Conservation (phyloP, 768 basidiomycete genomes). For the Trichaptum fuscoviolaceum region DNA sequence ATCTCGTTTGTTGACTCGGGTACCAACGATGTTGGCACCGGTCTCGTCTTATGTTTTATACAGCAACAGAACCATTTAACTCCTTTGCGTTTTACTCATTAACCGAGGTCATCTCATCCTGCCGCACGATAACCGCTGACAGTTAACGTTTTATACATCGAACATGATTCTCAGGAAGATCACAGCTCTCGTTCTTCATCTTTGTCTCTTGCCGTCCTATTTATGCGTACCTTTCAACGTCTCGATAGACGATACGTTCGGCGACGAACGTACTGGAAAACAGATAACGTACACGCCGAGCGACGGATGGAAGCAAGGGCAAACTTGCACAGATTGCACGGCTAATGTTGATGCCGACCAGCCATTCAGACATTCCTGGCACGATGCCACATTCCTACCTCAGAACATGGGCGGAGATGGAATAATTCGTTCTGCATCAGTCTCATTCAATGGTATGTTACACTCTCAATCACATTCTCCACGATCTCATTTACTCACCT, state of each 20-base stretch:
- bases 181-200: background rate
- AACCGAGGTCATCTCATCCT: no score
- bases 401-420: background rate
- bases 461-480: background rate
- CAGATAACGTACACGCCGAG: slow-evolving; percentile 28
- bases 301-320: slow-evolving; percentile 27
- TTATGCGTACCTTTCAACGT: slow-evolving; percentile 28
- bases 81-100: background rate
- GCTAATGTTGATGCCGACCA: slow-evolving; percentile 19
- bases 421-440: slow-evolving; percentile 18
- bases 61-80: background rate
- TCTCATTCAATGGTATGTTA: slow-evolving; percentile 31
- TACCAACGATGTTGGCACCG: background rate
- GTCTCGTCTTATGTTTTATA: background rate
- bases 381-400: slow-evolving; percentile 21
- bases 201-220: background rate
- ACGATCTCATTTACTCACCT: slow-evolving; percentile 4
- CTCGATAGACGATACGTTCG: slow-evolving; percentile 37
- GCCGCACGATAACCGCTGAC: no score
- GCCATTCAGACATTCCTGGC: slow-evolving; percentile 29
- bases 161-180: background rate
- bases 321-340: slow-evolving; percentile 23
- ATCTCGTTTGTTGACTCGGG: no score
- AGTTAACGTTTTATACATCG: no score
- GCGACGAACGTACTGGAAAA: slow-evolving; percentile 25